Base-by-base conservation (phyloP, 2,329 filamentous ascomycete genomes). In the Dactylellina drechsleri region DNA sequence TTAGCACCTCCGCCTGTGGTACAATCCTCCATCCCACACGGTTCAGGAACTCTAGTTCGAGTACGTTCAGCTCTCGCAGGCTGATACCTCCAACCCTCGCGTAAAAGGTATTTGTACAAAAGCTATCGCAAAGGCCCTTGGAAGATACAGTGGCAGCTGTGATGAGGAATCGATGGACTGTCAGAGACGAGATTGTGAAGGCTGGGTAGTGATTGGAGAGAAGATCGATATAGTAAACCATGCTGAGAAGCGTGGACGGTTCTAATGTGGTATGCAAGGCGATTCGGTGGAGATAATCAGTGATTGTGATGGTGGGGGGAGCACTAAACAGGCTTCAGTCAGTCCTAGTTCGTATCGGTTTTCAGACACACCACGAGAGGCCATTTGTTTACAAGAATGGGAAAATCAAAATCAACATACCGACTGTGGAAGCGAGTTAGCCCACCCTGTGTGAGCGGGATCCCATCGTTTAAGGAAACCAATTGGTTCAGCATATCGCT, bases 151-250 rank as follows among this genome's bases (percentile, higher is more conserved):
- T 97, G 8, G 93, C 94, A 18, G 93, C 93, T 1, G 94, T 95
- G 78, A 99, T 99, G 8, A 99, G 87, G 80, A 98, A 99, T 7
- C 95, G 93, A 83, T 99, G 95, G 2, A 99, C 94, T 0, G 95
- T 99, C 18, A 99, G 85, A 54, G 92, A 97, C 81, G 93, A 97
- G 79, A 99, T 96, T 28, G 93, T 97, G 82, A 99, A 99, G 54
- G 94, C 91, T 2, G 92, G 91, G 81, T 97, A 99, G 72, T 96
- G 85, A 10, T 92, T 90, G 82, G 94, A 99, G 20, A 99, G 86
- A 36, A 93, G 90, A 83, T 99, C 95, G 80, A 99, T 98, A 80
- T 98, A 99, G 81, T 96, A 99, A 68, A 99, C 95, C 92, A 99
- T 98, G 79, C 93, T 95, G 41, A 99, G 87, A n/a, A 99, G 86